Conservation (phyloP, 1,284 basidiomycete genomes). For the Xerocomus nothofagi region DNA sequence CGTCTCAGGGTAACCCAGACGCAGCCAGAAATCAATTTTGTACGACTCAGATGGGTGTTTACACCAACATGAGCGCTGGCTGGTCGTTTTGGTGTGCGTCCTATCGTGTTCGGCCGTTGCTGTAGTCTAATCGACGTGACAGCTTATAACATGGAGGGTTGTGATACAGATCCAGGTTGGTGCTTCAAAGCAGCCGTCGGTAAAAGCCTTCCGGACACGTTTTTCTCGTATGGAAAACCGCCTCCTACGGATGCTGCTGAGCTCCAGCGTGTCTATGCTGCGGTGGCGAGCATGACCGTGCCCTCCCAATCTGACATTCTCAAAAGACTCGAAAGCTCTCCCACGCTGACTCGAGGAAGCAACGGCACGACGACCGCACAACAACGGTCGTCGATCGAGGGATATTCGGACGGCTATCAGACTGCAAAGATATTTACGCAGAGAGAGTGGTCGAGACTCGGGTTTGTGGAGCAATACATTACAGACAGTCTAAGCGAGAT, state of each 20-base stretch:
- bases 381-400: constrained; percentile 40
- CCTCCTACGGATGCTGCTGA: constrained; percentile 11
- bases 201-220: constrained; percentile 53
- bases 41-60: constrained; percentile 60
- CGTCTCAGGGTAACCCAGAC: constrained; percentile 47
- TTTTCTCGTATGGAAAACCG: constrained; percentile 51
- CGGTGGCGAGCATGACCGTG: constrained; percentile 13
- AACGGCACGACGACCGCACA: constrained; percentile 1
- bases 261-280: constrained; percentile 18
- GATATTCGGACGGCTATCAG: constrained; percentile 64
- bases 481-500: constrained; percentile 45
- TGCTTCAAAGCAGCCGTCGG: constrained; percentile 65
- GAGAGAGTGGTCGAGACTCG: constrained; percentile 56
- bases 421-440: constrained; percentile 63
- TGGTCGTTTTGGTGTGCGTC: constrained; percentile 75
- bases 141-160: constrained; percentile 59
- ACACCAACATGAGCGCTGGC: constrained; percentile 59
- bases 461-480: constrained; percentile 67
- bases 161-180: constrained; percentile 61
- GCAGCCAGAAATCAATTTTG: constrained; percentile 58
- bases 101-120: constrained; percentile 27
- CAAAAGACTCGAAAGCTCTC: constrained; percentile 4
- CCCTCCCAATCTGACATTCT: constrained; percentile 18
- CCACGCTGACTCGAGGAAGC: background rate
- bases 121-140: background rate